These are phyloP conservation scores for Nepenthes alata DNA, from an alignment of 179 eudicot species.

Conservation along the genomic window DNA sequence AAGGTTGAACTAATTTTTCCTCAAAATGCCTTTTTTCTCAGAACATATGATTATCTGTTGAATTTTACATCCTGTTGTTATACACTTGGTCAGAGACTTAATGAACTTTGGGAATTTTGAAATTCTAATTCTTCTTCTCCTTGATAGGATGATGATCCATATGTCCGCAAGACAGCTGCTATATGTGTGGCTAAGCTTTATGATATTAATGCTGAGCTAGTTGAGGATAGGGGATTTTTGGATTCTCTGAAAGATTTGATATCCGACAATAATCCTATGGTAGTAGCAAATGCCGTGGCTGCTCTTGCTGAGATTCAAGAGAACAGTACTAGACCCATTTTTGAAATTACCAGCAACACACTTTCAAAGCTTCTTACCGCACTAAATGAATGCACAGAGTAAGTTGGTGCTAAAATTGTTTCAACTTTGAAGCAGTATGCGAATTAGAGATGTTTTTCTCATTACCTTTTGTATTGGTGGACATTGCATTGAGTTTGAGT, in stretches of 20 bases:
- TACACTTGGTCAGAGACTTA: no score
- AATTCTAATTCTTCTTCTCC: slow-evolving; percentile 2
- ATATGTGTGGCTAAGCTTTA: slow-evolving; percentile 96
- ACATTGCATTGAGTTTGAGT: not conserved
- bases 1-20: slow-evolving; percentile 37
- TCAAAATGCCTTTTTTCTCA: not conserved
- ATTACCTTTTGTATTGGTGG: not conserved
- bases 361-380: slow-evolving; percentile 94
- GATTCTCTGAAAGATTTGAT: slow-evolving; percentile 97
- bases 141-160: slow-evolving; percentile 95
- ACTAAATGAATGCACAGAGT: slow-evolving; percentile 97
- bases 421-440: not conserved
- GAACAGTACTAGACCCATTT: slow-evolving; percentile 67
- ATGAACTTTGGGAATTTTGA: not conserved
- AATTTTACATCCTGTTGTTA: not conserved
- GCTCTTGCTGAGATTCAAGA: slow-evolving; percentile 98
- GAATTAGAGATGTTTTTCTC: not conserved
- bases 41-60: not conserved
- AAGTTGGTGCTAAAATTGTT: slow-evolving; percentile 17
- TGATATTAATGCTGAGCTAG: slow-evolving; percentile 97
- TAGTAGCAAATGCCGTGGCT: slow-evolving; percentile 98
- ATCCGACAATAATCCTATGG: slow-evolving; percentile 99
- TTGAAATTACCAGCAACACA: slow-evolving; percentile 82
- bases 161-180: slow-evolving; percentile 99
- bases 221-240: slow-evolving; percentile 94